Conservation (phyloP, 2,329 filamentous ascomycete species). For the Coniochaeta pulveracea region DNA sequence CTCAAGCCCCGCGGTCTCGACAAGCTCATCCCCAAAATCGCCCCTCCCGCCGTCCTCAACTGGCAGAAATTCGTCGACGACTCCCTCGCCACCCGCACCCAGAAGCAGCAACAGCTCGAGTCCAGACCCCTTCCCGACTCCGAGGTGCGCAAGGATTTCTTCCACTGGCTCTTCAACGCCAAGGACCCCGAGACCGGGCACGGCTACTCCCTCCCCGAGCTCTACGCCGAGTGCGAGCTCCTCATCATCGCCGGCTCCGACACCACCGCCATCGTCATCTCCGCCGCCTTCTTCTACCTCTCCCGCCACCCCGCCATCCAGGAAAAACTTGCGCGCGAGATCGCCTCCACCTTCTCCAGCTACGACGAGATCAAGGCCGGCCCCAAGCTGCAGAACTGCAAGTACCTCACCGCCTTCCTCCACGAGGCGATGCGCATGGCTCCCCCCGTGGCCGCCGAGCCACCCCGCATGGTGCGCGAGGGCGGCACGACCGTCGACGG, state of each 20-base stretch:
- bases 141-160: conserved; percentile 13
- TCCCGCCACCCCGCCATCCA: conserved; percentile 5
- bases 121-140: conserved; percentile 5
- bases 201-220: conserved; percentile 9
- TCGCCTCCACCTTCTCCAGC: conserved; percentile 7
- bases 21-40: conserved; percentile 5
- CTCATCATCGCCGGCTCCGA: conserved; percentile 14
- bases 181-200: conserved; percentile 8
- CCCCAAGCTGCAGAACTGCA: conserved; percentile 9
- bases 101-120: not conserved
- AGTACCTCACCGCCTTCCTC: conserved; percentile 13
- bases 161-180: conserved; percentile 12
- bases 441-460: conserved; percentile 9
- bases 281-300: conserved; percentile 13
- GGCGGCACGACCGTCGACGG: conserved; percentile 11
- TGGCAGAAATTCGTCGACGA: not conserved
- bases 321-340: conserved; percentile 10
- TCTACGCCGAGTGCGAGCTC: conserved; percentile 10
- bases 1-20: conserved; percentile 7
- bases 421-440: conserved; percentile 15
- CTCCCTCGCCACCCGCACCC: not conserved
- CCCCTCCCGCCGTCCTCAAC: not conserved
- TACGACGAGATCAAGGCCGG: conserved; percentile 11
- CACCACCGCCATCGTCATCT: conserved; percentile 10
- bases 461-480: conserved; percentile 11